Evolutionary conservation across 1,139 yeast species (phyloP).

Genomic region (Magnusiomyces suaveolens): DNA sequence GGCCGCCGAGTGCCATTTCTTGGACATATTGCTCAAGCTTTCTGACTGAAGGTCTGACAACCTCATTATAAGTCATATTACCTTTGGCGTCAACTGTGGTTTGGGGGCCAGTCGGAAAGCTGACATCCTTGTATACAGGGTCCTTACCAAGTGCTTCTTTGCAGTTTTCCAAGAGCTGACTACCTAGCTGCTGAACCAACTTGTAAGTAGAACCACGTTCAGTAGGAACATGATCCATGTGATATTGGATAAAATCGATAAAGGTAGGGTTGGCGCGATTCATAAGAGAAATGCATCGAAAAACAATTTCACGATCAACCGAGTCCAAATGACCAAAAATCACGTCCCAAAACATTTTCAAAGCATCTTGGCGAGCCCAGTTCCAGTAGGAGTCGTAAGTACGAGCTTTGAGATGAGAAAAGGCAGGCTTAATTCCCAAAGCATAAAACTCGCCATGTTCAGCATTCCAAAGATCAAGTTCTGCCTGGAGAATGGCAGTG

Average conservation of each 20-base stretch:
- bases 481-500: constrained; percentile 69
- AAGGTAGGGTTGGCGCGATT: constrained; percentile 91
- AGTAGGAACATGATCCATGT: constrained; percentile 84
- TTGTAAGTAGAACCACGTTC: constrained; percentile 81
- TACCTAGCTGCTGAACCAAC: constrained; percentile 82
- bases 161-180: constrained; percentile 91
- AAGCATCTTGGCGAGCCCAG: constrained; percentile 97
- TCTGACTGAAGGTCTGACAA: constrained; percentile 81
- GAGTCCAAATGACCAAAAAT: constrained; percentile 86
- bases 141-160: constrained; percentile 68
- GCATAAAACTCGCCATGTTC: constrained; percentile 96
- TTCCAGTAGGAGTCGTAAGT: constrained; percentile 97
- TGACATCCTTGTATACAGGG: constrained; percentile 92
- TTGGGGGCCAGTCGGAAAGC: constrained; percentile 90
- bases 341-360: constrained; percentile 88
- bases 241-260: constrained; percentile 94
- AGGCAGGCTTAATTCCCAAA: constrained; percentile 79
- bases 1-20: constrained; percentile 95
- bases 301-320: constrained; percentile 90
- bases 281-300: constrained; percentile 95
- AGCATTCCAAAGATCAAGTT: constrained; percentile 83
- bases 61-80: constrained; percentile 72
- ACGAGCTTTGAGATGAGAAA: constrained; percentile 88
- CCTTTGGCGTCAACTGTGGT: constrained; percentile 85
- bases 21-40: constrained; percentile 91